Evolutionary conservation across 2,329 filamentous ascomycete species (phyloP).

Genomic region (Didymella exigua): DNA sequence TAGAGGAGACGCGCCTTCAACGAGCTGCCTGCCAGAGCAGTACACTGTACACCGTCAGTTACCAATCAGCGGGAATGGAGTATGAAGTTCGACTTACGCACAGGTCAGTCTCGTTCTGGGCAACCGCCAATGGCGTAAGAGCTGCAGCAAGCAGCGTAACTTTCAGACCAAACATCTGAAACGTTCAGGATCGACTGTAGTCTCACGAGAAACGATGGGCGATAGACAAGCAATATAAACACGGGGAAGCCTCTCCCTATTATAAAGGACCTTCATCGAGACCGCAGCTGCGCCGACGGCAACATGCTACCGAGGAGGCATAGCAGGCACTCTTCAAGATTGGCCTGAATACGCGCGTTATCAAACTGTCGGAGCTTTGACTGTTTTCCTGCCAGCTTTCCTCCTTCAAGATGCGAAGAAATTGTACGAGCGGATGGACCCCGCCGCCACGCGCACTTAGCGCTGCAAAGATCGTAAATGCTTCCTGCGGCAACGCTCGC

Average conservation of each 20-base stretch:
- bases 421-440: slow-evolving; percentile 1
- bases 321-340: not conserved
- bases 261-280: not conserved
- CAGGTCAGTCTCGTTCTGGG: not conserved
- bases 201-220: not conserved
- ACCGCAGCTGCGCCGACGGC: not conserved
- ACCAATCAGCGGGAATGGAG: not conserved
- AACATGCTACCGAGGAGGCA: not conserved
- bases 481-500: not conserved
- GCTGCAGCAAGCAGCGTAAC: slow-evolving; percentile 16
- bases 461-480: not conserved
- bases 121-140: slow-evolving; percentile 4
- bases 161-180: slow-evolving; percentile 13
- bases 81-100: slow-evolving; percentile 3
- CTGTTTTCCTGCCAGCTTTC: not conserved
- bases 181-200: not conserved
- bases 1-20: slow-evolving; percentile 19
- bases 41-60: slow-evolving; percentile 15
- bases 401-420: not conserved
- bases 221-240: not conserved
- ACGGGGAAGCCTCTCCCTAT: not conserved
- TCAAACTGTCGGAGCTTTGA: slow-evolving; percentile 4
- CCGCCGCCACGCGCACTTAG: not conserved
- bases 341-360: not conserved
- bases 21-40: slow-evolving; percentile 10